Evolutionary conservation across 192 early-diverging fungal species (phyloP).

Genomic region (Mortierella hygrophila): DNA sequence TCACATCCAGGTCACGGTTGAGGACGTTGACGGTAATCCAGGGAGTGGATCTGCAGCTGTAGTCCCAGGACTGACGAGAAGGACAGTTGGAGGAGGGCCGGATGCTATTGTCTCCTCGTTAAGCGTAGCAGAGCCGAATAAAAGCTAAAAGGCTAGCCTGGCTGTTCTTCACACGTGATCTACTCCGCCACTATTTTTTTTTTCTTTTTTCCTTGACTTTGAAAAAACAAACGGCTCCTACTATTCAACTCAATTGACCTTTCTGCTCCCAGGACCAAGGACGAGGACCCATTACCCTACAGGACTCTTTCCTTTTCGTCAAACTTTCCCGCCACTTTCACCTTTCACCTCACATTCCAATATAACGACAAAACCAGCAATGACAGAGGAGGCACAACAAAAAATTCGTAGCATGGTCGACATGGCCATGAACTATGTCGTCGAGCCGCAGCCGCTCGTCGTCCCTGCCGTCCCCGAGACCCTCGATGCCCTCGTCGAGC

Average conservation of each 20-base stretch:
- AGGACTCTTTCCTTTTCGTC: no score
- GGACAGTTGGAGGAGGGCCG: background rate
- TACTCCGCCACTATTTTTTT: no score
- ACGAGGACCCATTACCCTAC: no score
- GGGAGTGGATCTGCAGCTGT: background rate
- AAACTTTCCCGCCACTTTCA: background rate
- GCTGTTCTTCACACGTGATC: background rate
- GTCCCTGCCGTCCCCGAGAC: slow-evolving; percentile 46
- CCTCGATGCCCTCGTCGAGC: slow-evolving; percentile 31
- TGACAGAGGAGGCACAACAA: slow-evolving; percentile 48
- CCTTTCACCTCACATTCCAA: background rate
- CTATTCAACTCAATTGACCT: no score
- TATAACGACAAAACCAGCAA: background rate
- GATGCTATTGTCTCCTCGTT: background rate
- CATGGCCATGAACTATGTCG: slow-evolving; percentile 43
- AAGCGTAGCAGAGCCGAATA: background rate
- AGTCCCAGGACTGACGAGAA: background rate
- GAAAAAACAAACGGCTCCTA: no score
- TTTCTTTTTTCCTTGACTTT: no score
- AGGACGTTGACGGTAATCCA: background rate
- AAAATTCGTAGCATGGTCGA: slow-evolving; percentile 52
- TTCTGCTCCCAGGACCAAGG: no score
- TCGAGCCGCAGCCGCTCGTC: slow-evolving; percentile 35
- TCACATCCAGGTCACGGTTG: slow-evolving; percentile 28
- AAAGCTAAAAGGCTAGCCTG: background rate